phyloP scores from a whole-genome alignment of 1,284 basidiomycete genomes.

The Bjerkandera adusta region DNA sequence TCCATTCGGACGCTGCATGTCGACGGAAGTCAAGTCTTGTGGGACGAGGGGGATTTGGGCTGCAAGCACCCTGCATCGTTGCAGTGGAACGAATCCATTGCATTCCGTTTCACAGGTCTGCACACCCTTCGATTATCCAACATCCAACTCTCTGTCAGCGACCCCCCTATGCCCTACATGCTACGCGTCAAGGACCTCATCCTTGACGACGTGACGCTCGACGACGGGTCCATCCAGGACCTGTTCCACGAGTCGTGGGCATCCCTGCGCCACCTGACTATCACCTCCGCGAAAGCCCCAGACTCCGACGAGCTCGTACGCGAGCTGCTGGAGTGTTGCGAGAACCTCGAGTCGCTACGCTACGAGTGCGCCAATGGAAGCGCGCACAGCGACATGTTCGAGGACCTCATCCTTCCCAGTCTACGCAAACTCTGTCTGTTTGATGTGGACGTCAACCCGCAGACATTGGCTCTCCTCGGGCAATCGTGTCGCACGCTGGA shows the following conservation, averaged over 20 bases:
- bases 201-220: constrained; percentile 43
- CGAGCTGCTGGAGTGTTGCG: constrained; percentile 33
- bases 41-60: constrained; percentile 7
- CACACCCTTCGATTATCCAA: constrained; percentile 37
- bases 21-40: constrained; percentile 34
- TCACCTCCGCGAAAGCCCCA: constrained; percentile 32
- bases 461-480: constrained; percentile 33
- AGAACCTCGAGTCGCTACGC: constrained; percentile 24
- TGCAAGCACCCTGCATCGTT: constrained; percentile 19
- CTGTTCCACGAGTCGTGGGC: constrained; percentile 37
- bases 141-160: constrained; percentile 42
- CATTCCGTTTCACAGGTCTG: constrained; percentile 28
- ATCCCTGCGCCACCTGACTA: constrained; percentile 33
- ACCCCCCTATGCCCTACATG: constrained; percentile 32
- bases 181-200: constrained; percentile 36
- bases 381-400: constrained; percentile 23
- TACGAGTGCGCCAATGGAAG: constrained; percentile 22
- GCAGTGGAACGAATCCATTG: constrained; percentile 31
- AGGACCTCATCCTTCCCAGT: constrained; percentile 18
- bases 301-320: constrained; percentile 39
- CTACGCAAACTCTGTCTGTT: constrained; percentile 32
- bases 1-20: constrained; percentile 42
- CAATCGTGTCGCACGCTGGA: constrained; percentile 38
- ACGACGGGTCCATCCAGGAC: constrained; percentile 37
- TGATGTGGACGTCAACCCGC: constrained; percentile 37